These are phyloP conservation scores for Pelargonium citronellum DNA, from an alignment of 441 rosid genomes.

Conservation along the genomic window DNA sequence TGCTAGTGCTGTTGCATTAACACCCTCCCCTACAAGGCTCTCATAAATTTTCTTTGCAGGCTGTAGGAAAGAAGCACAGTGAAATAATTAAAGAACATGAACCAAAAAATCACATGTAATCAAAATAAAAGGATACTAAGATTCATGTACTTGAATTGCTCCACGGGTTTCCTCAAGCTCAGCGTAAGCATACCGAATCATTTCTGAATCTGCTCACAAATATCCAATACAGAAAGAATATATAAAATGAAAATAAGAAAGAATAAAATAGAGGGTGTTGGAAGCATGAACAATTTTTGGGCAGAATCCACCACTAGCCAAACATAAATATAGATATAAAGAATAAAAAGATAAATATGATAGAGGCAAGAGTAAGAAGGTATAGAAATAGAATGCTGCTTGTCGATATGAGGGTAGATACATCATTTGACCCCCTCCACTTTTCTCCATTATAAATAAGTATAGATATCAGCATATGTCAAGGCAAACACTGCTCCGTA, in stretches of 20 bases:
- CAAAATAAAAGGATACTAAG: constrained; percentile 8
- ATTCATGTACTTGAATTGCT: constrained; percentile 53
- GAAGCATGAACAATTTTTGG: neutral
- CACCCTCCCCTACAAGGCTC: constrained; percentile 59
- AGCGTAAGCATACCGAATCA: constrained; percentile 87
- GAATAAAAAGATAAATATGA: too few relatives aligned
- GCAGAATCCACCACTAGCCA: neutral
- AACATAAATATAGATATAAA: neutral
- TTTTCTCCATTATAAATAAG: neutral
- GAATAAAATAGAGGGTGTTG: neutral
- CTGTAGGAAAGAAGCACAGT: constrained; percentile 43
- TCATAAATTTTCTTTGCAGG: constrained; percentile 79
- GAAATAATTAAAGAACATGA: constrained; percentile 19
- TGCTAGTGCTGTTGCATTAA: constrained; percentile 60
- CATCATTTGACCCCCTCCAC: neutral
- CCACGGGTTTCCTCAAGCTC: constrained; percentile 96
- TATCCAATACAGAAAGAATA: constrained; percentile 7
- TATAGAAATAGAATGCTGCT: too few relatives aligned
- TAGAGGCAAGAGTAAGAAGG: too few relatives aligned
- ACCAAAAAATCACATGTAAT: neutral
- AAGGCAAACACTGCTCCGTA: neutral
- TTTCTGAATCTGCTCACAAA: constrained; percentile 56
- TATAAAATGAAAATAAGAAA: neutral
- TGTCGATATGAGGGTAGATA: neutral
- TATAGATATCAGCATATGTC: neutral